Conservation (phyloP, 257 asterid genomes). For the Avicennia marina region DNA sequence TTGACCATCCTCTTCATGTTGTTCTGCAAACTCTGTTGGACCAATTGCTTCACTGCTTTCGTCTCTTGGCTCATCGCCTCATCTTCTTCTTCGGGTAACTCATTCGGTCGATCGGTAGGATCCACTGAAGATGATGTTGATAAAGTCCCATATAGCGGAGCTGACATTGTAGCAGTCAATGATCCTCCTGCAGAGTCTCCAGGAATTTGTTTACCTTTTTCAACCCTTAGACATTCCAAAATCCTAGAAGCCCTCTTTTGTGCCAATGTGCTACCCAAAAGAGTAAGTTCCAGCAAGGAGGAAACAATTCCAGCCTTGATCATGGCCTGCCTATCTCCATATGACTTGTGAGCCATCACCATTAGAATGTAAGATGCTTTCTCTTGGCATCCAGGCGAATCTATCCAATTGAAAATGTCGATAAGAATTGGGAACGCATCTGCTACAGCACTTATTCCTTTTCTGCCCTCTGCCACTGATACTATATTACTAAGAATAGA, state of each 20-base stretch:
- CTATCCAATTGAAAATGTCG: constrained; percentile 72
- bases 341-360: constrained; percentile 91
- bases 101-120: constrained; percentile 14
- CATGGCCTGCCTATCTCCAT: constrained; percentile 71
- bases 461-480: constrained; percentile 56
- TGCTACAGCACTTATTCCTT: constrained; percentile 41
- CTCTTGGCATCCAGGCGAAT: constrained; percentile 85
- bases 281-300: constrained; percentile 68
- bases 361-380: constrained; percentile 70
- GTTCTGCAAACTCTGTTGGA: constrained; percentile 80
- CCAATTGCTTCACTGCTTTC: constrained; percentile 79
- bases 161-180: constrained; percentile 39
- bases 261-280: constrained; percentile 69
- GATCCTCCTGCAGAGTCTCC: constrained; percentile 25
- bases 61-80: constrained; percentile 68
- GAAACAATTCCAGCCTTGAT: constrained; percentile 75
- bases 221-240: constrained; percentile 62
- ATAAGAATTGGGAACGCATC: constrained; percentile 57
- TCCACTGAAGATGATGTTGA: constrained; percentile 20
- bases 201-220: constrained; percentile 69
- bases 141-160: constrained; percentile 38
- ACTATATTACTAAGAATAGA: constrained; percentile 66
- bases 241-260: constrained; percentile 88
- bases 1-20: constrained; percentile 83
- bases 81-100: constrained; percentile 2